A percentile compares a stretch with the other conserved stretches of the same genome.
These are phyloP conservation scores for Chlorella sp. DNA, from an alignment of 139 green algal species.

Conservation along the genomic window DNA sequence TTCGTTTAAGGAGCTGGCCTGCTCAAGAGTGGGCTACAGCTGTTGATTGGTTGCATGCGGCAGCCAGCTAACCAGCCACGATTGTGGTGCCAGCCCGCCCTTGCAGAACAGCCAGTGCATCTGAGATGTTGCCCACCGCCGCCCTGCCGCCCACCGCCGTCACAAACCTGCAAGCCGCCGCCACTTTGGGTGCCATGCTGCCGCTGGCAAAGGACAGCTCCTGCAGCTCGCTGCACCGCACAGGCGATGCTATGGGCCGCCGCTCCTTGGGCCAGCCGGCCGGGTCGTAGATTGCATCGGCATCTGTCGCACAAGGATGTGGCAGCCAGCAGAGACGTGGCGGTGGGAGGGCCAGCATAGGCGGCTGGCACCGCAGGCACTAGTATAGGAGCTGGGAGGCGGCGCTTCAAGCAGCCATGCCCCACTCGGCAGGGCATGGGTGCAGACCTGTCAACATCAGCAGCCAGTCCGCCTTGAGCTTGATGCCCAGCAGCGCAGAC, in stretches of 20 bases:
- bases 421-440: background rate
- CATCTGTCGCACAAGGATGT: constrained; percentile 14
- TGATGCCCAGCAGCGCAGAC: constrained; percentile 32
- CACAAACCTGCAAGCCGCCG: constrained; percentile 36
- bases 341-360: background rate
- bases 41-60: too few relatives aligned
- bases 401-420: background rate
- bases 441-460: constrained; percentile 43
- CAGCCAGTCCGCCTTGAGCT: constrained; percentile 36
- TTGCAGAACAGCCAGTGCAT: constrained; percentile 29
- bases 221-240: background rate
- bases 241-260: constrained; percentile 31
- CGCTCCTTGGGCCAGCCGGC: constrained; percentile 30
- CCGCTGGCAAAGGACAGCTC: constrained; percentile 29
- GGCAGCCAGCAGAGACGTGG: too few relatives aligned
- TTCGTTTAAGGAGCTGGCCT: background rate
- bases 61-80: background rate
- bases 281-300: constrained; percentile 37
- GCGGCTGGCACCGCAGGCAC: too few relatives aligned
- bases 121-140: constrained; percentile 31
- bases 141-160: constrained; percentile 19
- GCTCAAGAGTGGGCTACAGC: too few relatives aligned
- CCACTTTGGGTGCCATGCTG: constrained; percentile 49
- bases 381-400: background rate
- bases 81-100: constrained; percentile 32